These are phyloP conservation scores for Blakeslea trispora DNA, from an alignment of 371 early-diverging fungal species.

Conservation along the genomic window DNA sequence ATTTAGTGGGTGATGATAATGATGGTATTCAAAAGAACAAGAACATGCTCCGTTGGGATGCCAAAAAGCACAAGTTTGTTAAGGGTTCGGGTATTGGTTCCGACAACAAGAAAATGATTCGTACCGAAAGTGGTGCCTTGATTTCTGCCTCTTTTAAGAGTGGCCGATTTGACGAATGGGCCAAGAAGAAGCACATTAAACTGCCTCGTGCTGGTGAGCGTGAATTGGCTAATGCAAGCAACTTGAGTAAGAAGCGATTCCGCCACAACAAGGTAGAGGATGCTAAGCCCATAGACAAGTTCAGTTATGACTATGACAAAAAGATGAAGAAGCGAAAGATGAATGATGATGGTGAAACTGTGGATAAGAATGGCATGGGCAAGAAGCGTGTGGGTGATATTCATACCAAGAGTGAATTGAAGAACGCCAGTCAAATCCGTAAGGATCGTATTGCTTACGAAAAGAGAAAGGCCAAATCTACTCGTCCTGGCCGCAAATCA, in stretches of 20 bases:
- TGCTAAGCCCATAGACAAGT: slow-evolving; percentile 65
- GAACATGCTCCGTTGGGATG: slow-evolving; percentile 87
- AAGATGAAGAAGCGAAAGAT: slow-evolving; percentile 66
- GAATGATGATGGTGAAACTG: slow-evolving; percentile 18
- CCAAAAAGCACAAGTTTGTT: slow-evolving; percentile 91
- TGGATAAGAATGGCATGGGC: slow-evolving; percentile 46
- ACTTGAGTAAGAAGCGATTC: slow-evolving; percentile 55
- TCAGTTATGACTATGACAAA: slow-evolving; percentile 64
- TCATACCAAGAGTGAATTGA: slow-evolving; percentile 76
- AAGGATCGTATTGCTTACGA: slow-evolving; percentile 83
- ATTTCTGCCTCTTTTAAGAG: slow-evolving; percentile 90
- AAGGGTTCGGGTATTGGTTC: slow-evolving; percentile 83
- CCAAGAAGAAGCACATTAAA: slow-evolving; percentile 76
- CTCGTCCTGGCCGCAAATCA: slow-evolving; percentile 31
- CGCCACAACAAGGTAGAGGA: slow-evolving; percentile 63
- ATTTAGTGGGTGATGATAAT: slow-evolving; percentile 85
- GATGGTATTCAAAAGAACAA: slow-evolving; percentile 56
- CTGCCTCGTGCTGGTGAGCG: slow-evolving; percentile 87
- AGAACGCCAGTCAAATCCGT: slow-evolving; percentile 79
- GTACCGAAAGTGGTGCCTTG: slow-evolving; percentile 88
- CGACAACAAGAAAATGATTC: slow-evolving; percentile 95
- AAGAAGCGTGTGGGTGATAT: slow-evolving; percentile 56
- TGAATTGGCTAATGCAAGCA: slow-evolving; percentile 63
- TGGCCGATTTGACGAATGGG: slow-evolving; percentile 88
- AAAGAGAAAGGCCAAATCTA: slow-evolving; percentile 72